These are phyloP conservation scores for Catharanthus roseus DNA, from an alignment of 257 asterid species.

Conservation along the genomic window DNA sequence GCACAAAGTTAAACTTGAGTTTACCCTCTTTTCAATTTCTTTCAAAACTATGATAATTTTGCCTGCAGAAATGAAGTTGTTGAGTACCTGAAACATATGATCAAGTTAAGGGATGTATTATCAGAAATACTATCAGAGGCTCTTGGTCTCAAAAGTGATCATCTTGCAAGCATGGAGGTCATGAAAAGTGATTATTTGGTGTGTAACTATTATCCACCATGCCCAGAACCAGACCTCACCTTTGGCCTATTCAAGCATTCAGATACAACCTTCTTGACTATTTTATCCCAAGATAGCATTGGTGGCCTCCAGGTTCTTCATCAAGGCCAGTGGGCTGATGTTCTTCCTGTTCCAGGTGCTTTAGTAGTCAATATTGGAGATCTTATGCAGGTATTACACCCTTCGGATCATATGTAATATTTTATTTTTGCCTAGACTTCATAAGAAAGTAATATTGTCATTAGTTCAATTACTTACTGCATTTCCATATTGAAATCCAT, in stretches of 20 bases:
- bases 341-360: conserved; percentile 61
- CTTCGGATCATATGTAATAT: too few species aligned
- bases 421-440: neutral
- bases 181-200: conserved; percentile 44
- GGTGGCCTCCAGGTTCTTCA: conserved; percentile 77
- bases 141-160: conserved; percentile 36
- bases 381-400: conserved; percentile 76
- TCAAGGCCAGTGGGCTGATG: conserved; percentile 52
- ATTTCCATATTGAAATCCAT: neutral
- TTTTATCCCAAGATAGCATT: conserved; percentile 45
- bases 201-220: conserved; percentile 60
- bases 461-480: neutral
- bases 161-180: conserved; percentile 36
- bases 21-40: neutral
- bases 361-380: conserved; percentile 67
- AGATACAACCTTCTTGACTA: conserved; percentile 52
- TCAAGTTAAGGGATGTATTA: conserved; percentile 34
- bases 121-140: conserved; percentile 62
- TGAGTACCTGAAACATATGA: conserved; percentile 50
- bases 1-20: neutral
- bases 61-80: conserved; percentile 44
- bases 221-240: conserved; percentile 61
- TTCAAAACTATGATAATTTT: neutral
- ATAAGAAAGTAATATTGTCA: neutral
- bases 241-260: conserved; percentile 53